Base-by-base conservation (phyloP, 176 grass and related monocot genomes). In the Guadua angustifolia region DNA sequence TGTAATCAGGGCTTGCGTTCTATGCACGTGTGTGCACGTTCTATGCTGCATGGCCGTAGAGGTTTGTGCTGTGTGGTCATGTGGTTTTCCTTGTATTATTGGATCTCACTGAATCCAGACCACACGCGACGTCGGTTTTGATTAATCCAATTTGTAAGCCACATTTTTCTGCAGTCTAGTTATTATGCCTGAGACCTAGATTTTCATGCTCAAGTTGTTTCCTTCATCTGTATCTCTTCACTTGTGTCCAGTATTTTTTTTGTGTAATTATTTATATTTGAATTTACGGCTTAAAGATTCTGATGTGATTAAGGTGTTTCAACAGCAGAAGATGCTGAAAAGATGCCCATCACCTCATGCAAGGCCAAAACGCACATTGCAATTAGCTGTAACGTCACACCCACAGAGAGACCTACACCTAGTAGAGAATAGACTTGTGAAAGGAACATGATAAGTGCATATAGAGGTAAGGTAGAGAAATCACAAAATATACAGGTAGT, bases 381-480 rank as follows among this genome's bases (percentile, higher is more conserved):
- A 21, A 86, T 73, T 77, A 65, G 79, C 67, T 90, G 79, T 10
- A 45, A 57, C 17, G 74, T 90, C 79, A 21, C 40, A 16, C 3
- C 58, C 9, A 58, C 19, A 0, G 56, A 44, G 16, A 74, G 75
- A 4, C 7, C 42, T 46, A 46, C 72, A 40, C 38, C 36, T 29
- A 36, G 7, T n/a, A 25, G 38, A 78, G 49, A 79, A 5, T 38
- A 25, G 73, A 79, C 83, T 29, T 43, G 4, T 49, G 83, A 26
- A 21, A 25, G 25, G 25, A 36, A 9, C 26, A 47, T 72, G 79
- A 44, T 38, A 32, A 40, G 8, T 53, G 13, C 6, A 33, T 11
- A 52, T 6, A 19, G 3, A 19, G 3, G 1, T 49, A 32, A 18
- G 18, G 19, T 6, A 58, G 14, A 36, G 12, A 15, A 15, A 11